A percentile compares a stretch with the other conserved stretches of the same genome.
These are phyloP conservation scores for Cylindrodendrum hubeiense DNA, from an alignment of 2,329 filamentous ascomycete genomes.

Conservation along the genomic window DNA sequence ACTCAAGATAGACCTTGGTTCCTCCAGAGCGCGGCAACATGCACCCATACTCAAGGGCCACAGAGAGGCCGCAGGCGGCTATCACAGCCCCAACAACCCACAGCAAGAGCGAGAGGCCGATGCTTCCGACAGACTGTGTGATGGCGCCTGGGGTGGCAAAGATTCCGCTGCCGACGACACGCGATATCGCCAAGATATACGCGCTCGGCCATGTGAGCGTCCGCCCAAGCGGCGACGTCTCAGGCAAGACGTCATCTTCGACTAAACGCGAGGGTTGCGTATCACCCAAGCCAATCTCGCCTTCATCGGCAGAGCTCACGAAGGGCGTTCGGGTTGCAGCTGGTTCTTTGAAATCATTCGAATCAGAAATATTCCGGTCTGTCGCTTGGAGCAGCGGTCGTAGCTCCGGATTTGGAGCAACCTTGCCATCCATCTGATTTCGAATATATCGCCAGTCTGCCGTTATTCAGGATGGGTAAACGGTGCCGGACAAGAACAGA, in stretches of 20 bases:
- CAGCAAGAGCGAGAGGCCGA: slow-evolving; percentile 71
- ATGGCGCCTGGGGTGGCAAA: slow-evolving; percentile 80
- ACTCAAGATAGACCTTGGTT: slow-evolving; percentile 79
- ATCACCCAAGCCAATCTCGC: background rate
- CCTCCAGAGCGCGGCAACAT: slow-evolving; percentile 79
- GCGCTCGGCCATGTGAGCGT: slow-evolving; percentile 73
- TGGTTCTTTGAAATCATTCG: slow-evolving; percentile 2
- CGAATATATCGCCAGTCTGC: background rate
- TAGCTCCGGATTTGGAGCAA: slow-evolving; percentile 6
- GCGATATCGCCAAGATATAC: slow-evolving; percentile 76
- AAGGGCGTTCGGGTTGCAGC: background rate
- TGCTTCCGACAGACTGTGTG: slow-evolving; percentile 73
- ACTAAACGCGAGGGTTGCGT: slow-evolving; percentile 46
- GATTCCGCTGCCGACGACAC: slow-evolving; percentile 78
- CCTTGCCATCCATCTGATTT: slow-evolving; percentile 14
- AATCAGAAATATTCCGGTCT: slow-evolving; percentile 3
- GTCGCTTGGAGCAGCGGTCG: slow-evolving; percentile 27
- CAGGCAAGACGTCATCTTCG: slow-evolving; percentile 70
- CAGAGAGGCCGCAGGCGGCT: slow-evolving; percentile 70
- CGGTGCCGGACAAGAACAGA: background rate
- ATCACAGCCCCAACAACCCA: slow-evolving; percentile 74
- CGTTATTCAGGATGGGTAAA: background rate
- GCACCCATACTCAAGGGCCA: slow-evolving; percentile 76
- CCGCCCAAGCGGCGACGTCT: slow-evolving; percentile 68
- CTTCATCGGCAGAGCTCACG: slow-evolving; percentile 27